These are phyloP conservation scores for Angomonas ambiguus DNA, from an alignment of 208 protist genomes.

Conservation along the genomic window DNA sequence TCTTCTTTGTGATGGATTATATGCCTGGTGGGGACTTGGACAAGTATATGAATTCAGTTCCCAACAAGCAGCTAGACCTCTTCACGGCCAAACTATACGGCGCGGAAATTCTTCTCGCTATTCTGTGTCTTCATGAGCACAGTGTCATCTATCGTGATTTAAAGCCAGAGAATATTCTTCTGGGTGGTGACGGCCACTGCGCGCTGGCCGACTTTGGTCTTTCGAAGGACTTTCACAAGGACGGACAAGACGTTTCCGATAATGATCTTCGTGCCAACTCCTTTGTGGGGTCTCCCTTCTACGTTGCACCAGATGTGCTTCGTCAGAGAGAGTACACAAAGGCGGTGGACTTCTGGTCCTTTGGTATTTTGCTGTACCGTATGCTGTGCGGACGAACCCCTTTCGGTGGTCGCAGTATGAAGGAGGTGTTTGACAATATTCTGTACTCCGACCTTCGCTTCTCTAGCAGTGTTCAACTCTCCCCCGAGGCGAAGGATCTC, in stretches of 20 bases:
- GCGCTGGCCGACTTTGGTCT: conserved; percentile 91
- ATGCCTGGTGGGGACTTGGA: conserved; percentile 92
- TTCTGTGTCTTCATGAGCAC: conserved; percentile 92
- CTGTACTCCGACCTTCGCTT: conserved; percentile 89
- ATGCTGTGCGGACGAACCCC: conserved; percentile 94
- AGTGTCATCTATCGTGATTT: conserved; percentile 94
- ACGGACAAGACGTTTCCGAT: conserved; percentile 56
- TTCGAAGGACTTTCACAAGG: conserved; percentile 89
- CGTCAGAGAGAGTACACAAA: conserved; percentile 93
- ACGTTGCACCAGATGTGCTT: conserved; percentile 94
- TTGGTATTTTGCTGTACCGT: conserved; percentile 97
- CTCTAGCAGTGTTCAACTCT: conserved; percentile 78
- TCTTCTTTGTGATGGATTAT: conserved; percentile 96
- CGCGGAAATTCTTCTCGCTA: conserved; percentile 90
- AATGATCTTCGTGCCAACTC: conserved; percentile 88
- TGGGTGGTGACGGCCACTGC: conserved; percentile 83
- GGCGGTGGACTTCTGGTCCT: conserved; percentile 97
- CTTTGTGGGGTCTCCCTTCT: conserved; percentile 92
- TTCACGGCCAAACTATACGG: conserved; percentile 91
- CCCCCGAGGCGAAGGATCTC: conserved; percentile 87
- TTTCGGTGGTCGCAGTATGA: conserved; percentile 92
- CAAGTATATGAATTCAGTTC: conserved; percentile 89
- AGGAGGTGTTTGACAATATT: conserved; percentile 92
- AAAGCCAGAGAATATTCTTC: conserved; percentile 92
- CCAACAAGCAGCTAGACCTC: conserved; percentile 82